Percentiles rank a stretch among this genome's conserved stretches.
Evolutionary conservation across 768 basidiomycete genomes (phyloP).

Genomic region (Rhodotorula kratochvilovae): DNA sequence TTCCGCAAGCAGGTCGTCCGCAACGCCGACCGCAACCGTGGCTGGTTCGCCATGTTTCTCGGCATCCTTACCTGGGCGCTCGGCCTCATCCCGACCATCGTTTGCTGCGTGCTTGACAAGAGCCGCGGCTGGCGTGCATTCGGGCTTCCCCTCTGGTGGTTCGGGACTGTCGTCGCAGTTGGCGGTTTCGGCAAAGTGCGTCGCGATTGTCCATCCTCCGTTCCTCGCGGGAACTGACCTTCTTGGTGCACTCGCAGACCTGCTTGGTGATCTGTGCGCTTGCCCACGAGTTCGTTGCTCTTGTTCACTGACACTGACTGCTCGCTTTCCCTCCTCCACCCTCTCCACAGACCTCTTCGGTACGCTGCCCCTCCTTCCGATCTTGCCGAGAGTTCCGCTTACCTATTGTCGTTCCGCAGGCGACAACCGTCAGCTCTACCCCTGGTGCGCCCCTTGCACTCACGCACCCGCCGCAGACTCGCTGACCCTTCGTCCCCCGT

Average conservation of each 20-base stretch:
- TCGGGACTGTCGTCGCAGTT: constrained; percentile 12
- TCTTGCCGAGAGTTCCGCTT: background rate
- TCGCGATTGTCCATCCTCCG: background rate
- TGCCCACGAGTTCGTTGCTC: too few relatives aligned
- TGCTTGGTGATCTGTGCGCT: constrained; percentile 23
- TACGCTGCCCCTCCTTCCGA: background rate
- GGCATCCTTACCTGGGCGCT: constrained; percentile 22
- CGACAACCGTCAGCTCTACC: constrained; percentile 31
- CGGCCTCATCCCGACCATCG: constrained; percentile 32
- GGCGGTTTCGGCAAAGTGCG: constrained; percentile 12
- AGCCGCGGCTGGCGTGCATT: constrained; percentile 25
- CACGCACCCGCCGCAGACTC: too few relatives aligned
- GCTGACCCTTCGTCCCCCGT: background rate
- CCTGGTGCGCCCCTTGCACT: background rate
- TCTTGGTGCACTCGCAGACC: background rate
- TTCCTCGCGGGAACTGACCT: background rate
- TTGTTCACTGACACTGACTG: background rate
- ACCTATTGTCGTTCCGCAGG: background rate
- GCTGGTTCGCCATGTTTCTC: constrained; percentile 34
- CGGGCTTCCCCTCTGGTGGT: constrained; percentile 32
- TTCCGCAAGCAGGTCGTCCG: constrained; percentile 29
- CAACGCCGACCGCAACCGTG: constrained; percentile 36
- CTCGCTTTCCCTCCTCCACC: too few relatives aligned
- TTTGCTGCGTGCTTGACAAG: constrained; percentile 27
- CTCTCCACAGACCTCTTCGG: constrained; percentile 9